Evolutionary conservation across 352 stramenopile genomes (phyloP), one percentile per base, ranked within the genome.

Genomic region (Detonula confervacea): DNA sequence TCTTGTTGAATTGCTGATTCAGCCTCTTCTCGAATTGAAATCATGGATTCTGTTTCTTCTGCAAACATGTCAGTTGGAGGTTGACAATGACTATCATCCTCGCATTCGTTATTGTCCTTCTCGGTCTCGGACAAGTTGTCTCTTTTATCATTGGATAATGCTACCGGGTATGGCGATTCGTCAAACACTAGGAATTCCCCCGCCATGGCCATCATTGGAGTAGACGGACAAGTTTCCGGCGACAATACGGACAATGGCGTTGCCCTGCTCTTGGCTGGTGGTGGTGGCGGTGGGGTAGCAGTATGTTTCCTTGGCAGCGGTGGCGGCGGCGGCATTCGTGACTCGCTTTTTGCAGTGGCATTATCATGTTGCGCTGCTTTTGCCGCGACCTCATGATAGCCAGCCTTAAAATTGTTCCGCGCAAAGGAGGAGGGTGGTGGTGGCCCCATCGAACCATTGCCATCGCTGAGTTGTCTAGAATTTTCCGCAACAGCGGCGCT

Each of bases 161-260:
- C 16, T 35, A n/a, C 60, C 24, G 42, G 16, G 65, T 63, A 1
- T 14, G 37, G 51, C 16, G 54, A 65, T 57, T 73, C 65, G n/a
- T 73, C 51, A 24, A 73, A 2, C 33, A 65, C 65, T 20, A 73
- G 35, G 29, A 65, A 65, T 73, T 73, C 65, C 1, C 65, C 65
- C n/a, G 65, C 33, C 25, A 63, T 46, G 33, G 65, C 51, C 65
- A 73, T 25, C 25, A 73, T 14, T 46, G 65, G 49, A 64, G 52
- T 73, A 33, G 65, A 51, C 8, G 65, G 35, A 57, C 33, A 65
- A 30, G 65, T 44, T 14, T 35, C 24, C 29, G 29, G 12, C 16
- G 37, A 18, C 18, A 51, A 51, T 44, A 42, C 22, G 27, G 55
- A 63, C 29, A 30, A 47, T 14, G 55, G 20, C 20, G n/a, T 65